A percentile compares a stretch with the other conserved stretches of the same genome.
Conservation (phyloP, 768 basidiomycete genomes). For the Psilocybe sp. region DNA sequence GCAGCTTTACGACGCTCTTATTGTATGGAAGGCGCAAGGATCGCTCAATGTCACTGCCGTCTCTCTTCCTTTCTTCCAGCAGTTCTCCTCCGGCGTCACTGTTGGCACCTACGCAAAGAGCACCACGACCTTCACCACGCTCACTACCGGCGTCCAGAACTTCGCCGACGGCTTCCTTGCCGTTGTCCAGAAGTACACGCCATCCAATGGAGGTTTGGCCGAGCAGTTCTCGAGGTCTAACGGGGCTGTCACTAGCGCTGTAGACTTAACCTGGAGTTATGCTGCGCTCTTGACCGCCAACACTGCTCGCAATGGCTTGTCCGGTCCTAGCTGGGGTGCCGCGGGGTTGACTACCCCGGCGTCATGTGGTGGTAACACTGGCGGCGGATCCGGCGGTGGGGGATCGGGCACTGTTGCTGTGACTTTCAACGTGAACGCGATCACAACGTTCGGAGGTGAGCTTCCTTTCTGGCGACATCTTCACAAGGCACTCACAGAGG, state of each 20-base stretch:
- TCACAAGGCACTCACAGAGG: not conserved
- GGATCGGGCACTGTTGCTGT: constrained; percentile 39
- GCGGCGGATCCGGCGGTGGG: constrained; percentile 7
- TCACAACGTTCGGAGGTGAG: constrained; percentile 58
- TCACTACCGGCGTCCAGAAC: constrained; percentile 44
- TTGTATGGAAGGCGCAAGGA: constrained; percentile 56
- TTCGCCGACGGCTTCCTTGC: constrained; percentile 69
- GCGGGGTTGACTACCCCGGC: constrained; percentile 46
- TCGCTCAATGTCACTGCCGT: constrained; percentile 49
- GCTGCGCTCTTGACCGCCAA: constrained; percentile 64
- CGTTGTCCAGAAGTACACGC: constrained; percentile 59
- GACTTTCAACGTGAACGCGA: constrained; percentile 64
- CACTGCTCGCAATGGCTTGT: constrained; percentile 45
- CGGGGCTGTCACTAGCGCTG: constrained; percentile 56
- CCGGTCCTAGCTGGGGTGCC: constrained; percentile 65
- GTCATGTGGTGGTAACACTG: constrained; percentile 30
- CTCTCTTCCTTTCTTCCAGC: constrained; percentile 72
- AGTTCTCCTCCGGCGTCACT: constrained; percentile 45
- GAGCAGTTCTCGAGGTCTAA: constrained; percentile 57
- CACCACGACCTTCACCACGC: constrained; percentile 43
- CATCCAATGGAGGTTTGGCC: constrained; percentile 52
- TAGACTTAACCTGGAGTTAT: constrained; percentile 76
- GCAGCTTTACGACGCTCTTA: constrained; percentile 71
- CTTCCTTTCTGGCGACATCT: constrained; percentile 5
- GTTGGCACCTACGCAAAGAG: constrained; percentile 50